Percentiles rank a stretch among this genome's conserved stretches.
phyloP scores from a whole-genome alignment of 2,329 filamentous ascomycete species.

The Xylariales sp. region DNA sequence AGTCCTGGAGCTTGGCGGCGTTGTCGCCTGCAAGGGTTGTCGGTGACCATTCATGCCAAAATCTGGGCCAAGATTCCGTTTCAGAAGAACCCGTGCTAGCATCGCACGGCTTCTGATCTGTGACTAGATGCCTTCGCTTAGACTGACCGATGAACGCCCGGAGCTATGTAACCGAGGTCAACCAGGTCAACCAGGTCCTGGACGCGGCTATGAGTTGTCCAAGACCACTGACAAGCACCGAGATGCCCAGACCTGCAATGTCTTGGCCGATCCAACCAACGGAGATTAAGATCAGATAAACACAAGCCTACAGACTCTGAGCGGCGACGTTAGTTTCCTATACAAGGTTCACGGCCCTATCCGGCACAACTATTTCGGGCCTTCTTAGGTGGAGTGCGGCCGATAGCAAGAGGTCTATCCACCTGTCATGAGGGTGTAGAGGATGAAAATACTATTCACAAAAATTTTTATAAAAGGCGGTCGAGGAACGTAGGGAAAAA shows the following conservation, averaged over 20 bases:
- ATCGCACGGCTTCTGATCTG: background rate
- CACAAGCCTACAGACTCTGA: background rate
- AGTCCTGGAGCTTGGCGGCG: slow-evolving; percentile 1
- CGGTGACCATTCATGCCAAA: background rate
- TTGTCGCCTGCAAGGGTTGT: slow-evolving; percentile 4
- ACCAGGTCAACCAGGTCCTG: too few species aligned
- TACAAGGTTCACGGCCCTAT: slow-evolving; percentile 18
- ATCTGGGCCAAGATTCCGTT: background rate
- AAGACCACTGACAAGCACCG: too few species aligned
- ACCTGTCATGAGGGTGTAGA: background rate
- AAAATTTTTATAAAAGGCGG: background rate
- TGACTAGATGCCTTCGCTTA: slow-evolving; percentile 7
- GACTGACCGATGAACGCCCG: slow-evolving; percentile 18
- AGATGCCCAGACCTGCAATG: background rate
- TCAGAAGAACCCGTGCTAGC: slow-evolving; percentile 2
- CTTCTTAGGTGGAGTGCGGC: slow-evolving; percentile 7
- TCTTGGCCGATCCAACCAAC: background rate
- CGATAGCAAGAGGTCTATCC: background rate
- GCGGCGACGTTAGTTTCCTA: background rate
- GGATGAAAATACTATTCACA: background rate
- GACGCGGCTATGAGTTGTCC: too few species aligned
- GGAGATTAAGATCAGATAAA: background rate
- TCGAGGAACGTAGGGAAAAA: background rate
- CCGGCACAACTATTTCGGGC: slow-evolving; percentile 20
- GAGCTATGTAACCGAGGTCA: slow-evolving; percentile 10